Base-by-base conservation (phyloP, 2,329 filamentous ascomycete genomes). In the Penicillium sp. region DNA sequence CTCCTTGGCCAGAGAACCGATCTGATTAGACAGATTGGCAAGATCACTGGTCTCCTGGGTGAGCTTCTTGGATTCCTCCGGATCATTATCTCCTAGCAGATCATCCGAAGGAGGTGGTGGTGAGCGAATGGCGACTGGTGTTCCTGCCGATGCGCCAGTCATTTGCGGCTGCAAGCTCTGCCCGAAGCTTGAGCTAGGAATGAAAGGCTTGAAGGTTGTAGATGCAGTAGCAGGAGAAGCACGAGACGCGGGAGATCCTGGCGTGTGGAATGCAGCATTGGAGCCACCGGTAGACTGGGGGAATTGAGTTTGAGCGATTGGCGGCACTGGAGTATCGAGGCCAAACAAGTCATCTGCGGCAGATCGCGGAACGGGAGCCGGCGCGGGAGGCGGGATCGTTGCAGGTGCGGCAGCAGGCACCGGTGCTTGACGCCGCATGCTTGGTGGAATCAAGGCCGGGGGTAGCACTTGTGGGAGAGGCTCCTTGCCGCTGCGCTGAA, bases 1-100 rank as follows among this genome's bases (percentile, higher is more conserved):
- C 78, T 99, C 92, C 71, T 89, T 96, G 0, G 93, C 90, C 56
- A 99, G 79, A 2, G 90, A 94, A 35, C 92, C 89, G 64, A 99
- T 92, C 75, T 98, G 95, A 74, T 96, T 98, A 0, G 94, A 97
- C 67, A 99, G 83, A 72, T 99, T 98, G 53, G 93, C 95, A 58
- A 99, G 83, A 74, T 99, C 95, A 0, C 90, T 89, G 2, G 93
- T 95, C 72, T 99, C 95, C 64, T 88, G 89, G 0, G 90, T 95
- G 27, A 98, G 81, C 73, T 90, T 96, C 75, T 90, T 95, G 77
- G 89, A 94, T 56, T 93, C 87, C 70, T 96, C 92, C 1, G 90
- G 89, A 65, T 98, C 94, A 64, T 88, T 89, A 67, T 97, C 93
- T 16, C 91, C 91, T n/a, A 99, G 83, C 7, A 98, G 83, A 74